Evolutionary conservation across 2,329 filamentous ascomycete species (phyloP), one percentile per base, ranked within the genome.

Genomic region (Nemania sp.): DNA sequence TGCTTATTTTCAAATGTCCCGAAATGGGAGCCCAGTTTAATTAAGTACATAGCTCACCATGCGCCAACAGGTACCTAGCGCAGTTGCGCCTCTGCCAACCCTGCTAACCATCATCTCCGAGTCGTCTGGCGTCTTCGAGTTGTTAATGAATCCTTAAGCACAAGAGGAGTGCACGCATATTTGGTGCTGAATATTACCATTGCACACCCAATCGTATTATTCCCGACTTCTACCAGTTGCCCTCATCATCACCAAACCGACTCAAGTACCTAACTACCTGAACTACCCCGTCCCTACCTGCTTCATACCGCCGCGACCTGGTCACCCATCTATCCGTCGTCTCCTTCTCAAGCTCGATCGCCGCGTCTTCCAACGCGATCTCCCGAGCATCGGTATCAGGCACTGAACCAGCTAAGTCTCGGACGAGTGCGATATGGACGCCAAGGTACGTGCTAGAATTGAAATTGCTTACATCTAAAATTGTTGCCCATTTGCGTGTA

Each of bases 401-500:
- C 45, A 47, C 57, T n/a, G 12, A 47, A 52, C 43, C 15, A 39
- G 17, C 40, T 29, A 13, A 20, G 34, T 5, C 13, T 47, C 7
- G 15, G 39, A 45, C 29, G 51, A 37, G 20, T 34, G 10, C 11
- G 60, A 48, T 12, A 72, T 72, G 70, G 68, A 72, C 51, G 63
- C 65, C 20, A 68, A 56, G 62, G 70, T 70, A 68, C 67, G 69
- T 66, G n/a, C 43, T 48, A 47, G 15, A 53, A 39, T 45, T 43
- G 21, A 13, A 53, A 39, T 45, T 43, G 21, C 5, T 39, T 43
- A 6, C 18, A 46, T 42, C 17, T 15, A 34, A 43, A 25, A 13
- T 46, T 21, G 13, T 47, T 4, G 13, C 20, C 20, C 42, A 52
- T 34, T 47, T 45, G 3, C 15, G 21, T 20, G 11, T 3, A 13